phyloP scores from a whole-genome alignment of 192 early-diverging fungal species.

The Backusella luteola region DNA sequence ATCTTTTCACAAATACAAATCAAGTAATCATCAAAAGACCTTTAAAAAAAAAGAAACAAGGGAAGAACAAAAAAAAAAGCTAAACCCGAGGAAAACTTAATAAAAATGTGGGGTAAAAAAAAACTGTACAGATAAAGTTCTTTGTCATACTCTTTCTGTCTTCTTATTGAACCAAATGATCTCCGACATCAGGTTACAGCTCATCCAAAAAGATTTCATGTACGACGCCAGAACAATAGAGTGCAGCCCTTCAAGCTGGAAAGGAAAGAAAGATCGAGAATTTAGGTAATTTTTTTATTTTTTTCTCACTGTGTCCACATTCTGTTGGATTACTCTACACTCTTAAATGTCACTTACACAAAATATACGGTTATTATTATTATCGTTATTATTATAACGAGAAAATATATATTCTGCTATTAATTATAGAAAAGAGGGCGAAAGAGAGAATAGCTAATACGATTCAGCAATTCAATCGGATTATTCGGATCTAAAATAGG shows the following conservation, averaged over 20 bases:
- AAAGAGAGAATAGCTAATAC: not conserved
- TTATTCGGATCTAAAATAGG: not conserved
- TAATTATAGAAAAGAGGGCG: too few species aligned
- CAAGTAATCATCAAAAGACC: not conserved
- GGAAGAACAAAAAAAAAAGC: not conserved
- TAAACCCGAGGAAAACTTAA: not conserved
- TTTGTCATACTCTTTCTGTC: not conserved
- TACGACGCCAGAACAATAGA: not conserved
- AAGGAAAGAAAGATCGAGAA: conserved; percentile 7
- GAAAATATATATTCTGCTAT: too few species aligned
- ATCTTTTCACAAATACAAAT: not conserved
- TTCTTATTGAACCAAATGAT: not conserved
- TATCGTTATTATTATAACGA: not conserved
- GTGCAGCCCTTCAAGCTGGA: not conserved
- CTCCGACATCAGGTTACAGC: not conserved
- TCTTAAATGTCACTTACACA: not conserved
- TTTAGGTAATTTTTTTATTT: not conserved
- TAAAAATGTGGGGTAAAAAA: not conserved
- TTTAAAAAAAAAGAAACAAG: not conserved
- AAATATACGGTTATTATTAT: not conserved
- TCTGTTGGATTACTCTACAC: not conserved
- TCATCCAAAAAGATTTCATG: not conserved
- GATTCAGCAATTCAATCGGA: not conserved
- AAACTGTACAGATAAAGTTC: not conserved
- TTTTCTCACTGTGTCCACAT: not conserved